A percentile compares a stretch with the other conserved stretches of the same genome.
phyloP scores from a whole-genome alignment of 305 asterid genomes.

The Fraxinus paxiana region DNA sequence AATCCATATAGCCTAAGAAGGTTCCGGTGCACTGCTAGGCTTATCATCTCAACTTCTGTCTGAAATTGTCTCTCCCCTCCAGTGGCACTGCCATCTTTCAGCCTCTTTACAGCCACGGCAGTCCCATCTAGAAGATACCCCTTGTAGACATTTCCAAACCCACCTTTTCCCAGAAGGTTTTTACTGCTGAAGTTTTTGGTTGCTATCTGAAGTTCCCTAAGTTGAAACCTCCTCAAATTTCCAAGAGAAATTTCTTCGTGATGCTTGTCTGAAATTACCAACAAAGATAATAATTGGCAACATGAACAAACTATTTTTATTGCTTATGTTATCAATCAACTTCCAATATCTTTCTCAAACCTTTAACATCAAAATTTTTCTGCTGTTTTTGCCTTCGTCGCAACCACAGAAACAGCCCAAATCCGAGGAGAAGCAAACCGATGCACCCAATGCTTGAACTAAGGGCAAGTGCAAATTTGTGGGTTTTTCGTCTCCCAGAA shows the following conservation, averaged over 20 bases:
- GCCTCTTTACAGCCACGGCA: constrained; percentile 45
- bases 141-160: constrained; percentile 48
- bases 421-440: constrained; percentile 34
- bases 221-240: constrained; percentile 41
- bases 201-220: constrained; percentile 46
- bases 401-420: constrained; percentile 34
- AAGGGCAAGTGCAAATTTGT: constrained; percentile 38
- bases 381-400: constrained; percentile 33
- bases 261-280: constrained; percentile 27
- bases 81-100: constrained; percentile 41
- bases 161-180: constrained; percentile 48
- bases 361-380: constrained; percentile 25
- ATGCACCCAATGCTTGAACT: constrained; percentile 40
- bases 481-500: constrained; percentile 24
- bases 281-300: not conserved
- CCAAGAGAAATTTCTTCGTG: constrained; percentile 43
- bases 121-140: constrained; percentile 43
- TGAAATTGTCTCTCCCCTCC: constrained; percentile 51
- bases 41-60: constrained; percentile 50
- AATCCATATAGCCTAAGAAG: constrained; percentile 43
- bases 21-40: constrained; percentile 51
- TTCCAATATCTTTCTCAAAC: constrained; percentile 22
- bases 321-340: not conserved
- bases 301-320: not conserved
- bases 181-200: constrained; percentile 50